Base-by-base conservation (phyloP, 345 rosid species). In the Eucalyptus pauciflora region DNA sequence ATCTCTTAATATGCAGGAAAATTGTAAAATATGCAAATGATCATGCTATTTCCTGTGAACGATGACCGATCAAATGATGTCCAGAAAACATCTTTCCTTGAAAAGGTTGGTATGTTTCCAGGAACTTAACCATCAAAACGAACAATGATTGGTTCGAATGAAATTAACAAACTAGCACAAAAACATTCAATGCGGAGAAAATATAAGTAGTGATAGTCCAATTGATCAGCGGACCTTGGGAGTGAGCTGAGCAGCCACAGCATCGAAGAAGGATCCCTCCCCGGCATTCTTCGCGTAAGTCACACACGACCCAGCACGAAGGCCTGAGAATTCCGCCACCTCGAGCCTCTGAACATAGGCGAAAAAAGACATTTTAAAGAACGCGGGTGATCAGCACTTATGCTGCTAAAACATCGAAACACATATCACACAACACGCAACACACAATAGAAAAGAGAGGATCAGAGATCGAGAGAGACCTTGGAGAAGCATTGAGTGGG, bases 311-410 rank as follows among this genome's bases (percentile, higher is more conserved):
- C 91, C 92, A 37, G 94, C 92, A 88, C 98, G 90, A 85, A 97
- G 96, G 85, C 99, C 99, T 2, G 98, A 94, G 93, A 96, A 97
- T 76, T 96, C 98, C 48, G 94, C 93, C 31, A 94, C 93, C 86
- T 98, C 96, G 89, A 95, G 88, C 92, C 95, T 94, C 99, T 98
- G 94, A 91, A 90, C 49, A 62, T 6, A 81, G 89, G n/a, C 9
- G 24, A 50, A 25, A 76, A 88, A n/a, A 37, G 0, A 76, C 1
- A 76, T 76, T 76, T 13, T 25, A 76, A 76, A 41, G 29, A 76
- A 17, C 29, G 29, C 25, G 2, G 48, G 48, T 76, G 48, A 76
- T 76, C 85, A 76, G 85, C 48, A 76, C 85, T 76, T 20, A 22
- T 11, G 85, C 48, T 41, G 85, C 48, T 76, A 48, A 41, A 76